Evolutionary conservation across 257 asterid genomes (phyloP), one percentile per base, ranked within the genome.

Genomic region (Lycium ferocissimum): DNA sequence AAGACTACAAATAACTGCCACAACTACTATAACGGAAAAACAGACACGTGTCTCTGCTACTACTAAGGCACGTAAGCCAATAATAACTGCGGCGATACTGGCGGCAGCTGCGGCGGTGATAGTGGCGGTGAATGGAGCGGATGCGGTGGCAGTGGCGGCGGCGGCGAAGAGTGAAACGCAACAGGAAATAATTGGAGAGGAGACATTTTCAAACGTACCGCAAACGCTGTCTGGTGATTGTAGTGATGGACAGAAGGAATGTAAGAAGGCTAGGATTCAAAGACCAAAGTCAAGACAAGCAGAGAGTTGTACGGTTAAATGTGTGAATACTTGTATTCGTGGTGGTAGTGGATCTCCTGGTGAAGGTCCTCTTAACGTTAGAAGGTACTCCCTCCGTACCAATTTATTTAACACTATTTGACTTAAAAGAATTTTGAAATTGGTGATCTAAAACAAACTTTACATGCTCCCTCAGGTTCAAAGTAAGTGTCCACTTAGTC

Each of bases 311-410:
- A 94, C 98, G 6, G 86, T 92, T 37, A 95, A 96, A 85, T 96
- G 99, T 40, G 90, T 89, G 0, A 82, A 90, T 80, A 93, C 98
- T 85, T 96, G 99, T 88, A 94, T 94, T 47, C 90, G 89, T 78
- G 99, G 98, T n/a, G 99, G 92, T 0, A 85, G 69, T 79, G 98
- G 99, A n/a, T 83, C 98, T 58, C 97, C 98, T 38, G 98, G 99
- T 14, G 99, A 96, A 90, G 98, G 99, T 83, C 99, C 99, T 75
- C 89, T 96, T 5, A 96, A 91, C 57, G 89, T 92, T 5, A 88
- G 97, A 76, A 93, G 94, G 98, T 95, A 75, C 20, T 26, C 33
- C 33, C 33, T 26, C 33, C 33, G 33, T 26, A 26, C 33, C 33
- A 26, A 26, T 26, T 26, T 26, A 26, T 26, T 0, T 26, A 26